Base-by-base conservation (phyloP, 2,329 filamentous ascomycete genomes). In the Dryadomyces quercus-mongolicae region DNA sequence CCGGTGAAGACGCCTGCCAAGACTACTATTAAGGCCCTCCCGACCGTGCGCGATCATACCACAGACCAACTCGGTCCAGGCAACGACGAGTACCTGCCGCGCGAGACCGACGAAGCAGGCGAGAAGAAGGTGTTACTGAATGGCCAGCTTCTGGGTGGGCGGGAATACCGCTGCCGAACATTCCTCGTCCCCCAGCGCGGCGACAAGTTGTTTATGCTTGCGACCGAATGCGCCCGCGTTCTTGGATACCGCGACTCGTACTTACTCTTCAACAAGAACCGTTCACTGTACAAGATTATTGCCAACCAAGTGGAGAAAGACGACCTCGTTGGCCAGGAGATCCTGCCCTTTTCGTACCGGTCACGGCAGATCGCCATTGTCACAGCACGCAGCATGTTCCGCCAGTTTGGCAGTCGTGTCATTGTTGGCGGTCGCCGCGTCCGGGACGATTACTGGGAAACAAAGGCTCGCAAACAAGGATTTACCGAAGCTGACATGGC, bases 301-400 rank as follows among this genome's bases (percentile, higher is more conserved):
- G 92, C 92, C 55, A 94, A 86, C 58, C 92, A 97, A 67, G 76
- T 85, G 31, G 93, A 98, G 67, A 98, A 98, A 75, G 93, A 98
- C 67, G 90, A 97, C 64, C 76, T 98, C 16, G 95, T 98, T 50
- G 78, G 84, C 59, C 91, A 97, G 71, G 93, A 97, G 64, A 94
- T 97, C 55, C 74, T 98, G 20, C 93, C 93, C 0, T 98, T 97
- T 68, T 96, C 92, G 4, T 98, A 98, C 68, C 83, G 93, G 47
- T 98, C 93, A n/a, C 83, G 93, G 51, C 93, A 98, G 70, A 98
- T 98, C 62, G 93, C 93, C 52, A 96, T 98, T 58, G 93, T 98
- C 46, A 97, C 93, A 1, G 93, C 93, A 34, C 84, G 89, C 60
- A 97, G 92, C 62, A 98, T 98, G 93, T 98, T 97, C 70, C 84